phyloP scores from a whole-genome alignment of 139 green algal genomes.

The Chlorella vulgaris region DNA sequence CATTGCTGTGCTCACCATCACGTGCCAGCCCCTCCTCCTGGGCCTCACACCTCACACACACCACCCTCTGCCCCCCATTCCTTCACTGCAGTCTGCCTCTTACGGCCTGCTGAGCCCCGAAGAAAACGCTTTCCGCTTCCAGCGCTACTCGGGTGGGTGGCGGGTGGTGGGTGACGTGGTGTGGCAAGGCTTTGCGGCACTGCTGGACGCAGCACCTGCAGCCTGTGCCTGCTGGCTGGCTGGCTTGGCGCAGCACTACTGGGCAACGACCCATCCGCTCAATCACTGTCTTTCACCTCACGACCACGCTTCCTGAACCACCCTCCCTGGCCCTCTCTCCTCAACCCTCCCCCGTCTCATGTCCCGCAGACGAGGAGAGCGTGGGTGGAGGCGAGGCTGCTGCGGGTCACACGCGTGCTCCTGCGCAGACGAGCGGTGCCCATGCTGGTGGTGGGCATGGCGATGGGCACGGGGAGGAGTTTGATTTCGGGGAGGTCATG shows the following conservation, averaged over 20 bases:
- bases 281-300: too few species aligned
- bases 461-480: conserved; percentile 78
- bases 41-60: background rate
- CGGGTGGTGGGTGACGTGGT: background rate
- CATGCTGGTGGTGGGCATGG: conserved; percentile 26
- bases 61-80: background rate
- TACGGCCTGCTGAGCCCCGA: conserved; percentile 46
- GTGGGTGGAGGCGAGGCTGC: background rate
- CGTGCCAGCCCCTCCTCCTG: background rate
- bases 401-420: background rate
- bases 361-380: conserved; percentile 30
- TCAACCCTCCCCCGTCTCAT: background rate
- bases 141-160: conserved; percentile 28
- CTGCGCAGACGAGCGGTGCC: background rate
- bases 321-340: background rate
- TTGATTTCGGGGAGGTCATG: conserved; percentile 89
- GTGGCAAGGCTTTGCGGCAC: background rate
- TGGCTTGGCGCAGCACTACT: too few species aligned
- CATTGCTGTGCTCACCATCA: background rate
- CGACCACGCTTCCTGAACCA: too few species aligned
- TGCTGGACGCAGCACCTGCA: too few species aligned
- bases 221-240: background rate
- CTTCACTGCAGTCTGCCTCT: conserved; percentile 8
- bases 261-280: too few species aligned
- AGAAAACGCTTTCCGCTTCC: conserved; percentile 36